phyloP scores from a whole-genome alignment of 2,329 filamentous ascomycete genomes.

The Paramyrothecium sp. region DNA sequence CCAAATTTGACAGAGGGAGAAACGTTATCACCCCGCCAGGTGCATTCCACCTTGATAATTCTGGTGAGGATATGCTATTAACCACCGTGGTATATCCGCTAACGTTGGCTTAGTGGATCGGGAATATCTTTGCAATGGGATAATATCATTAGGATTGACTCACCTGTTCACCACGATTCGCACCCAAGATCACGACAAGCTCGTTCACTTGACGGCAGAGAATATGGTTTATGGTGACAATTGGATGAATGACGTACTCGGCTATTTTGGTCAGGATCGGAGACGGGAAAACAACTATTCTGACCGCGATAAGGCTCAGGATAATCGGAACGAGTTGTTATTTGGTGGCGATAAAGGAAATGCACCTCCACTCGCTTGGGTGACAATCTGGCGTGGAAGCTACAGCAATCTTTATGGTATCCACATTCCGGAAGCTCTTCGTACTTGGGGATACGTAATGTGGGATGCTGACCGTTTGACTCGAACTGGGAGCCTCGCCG shows the following conservation, averaged over 20 bases:
- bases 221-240: neutral
- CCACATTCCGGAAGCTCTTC: constrained; percentile 7
- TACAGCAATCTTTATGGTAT: constrained; percentile 15
- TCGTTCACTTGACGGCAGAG: neutral
- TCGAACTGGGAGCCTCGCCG: neutral
- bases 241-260: neutral
- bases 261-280: neutral
- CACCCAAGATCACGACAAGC: neutral
- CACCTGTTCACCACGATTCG: neutral
- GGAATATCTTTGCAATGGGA: neutral
- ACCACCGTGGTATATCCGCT: neutral
- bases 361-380: constrained; percentile 16
- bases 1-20: neutral
- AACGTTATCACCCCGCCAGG: neutral
- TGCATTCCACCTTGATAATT: neutral
- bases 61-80: neutral
- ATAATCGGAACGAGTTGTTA: neutral
- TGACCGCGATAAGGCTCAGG: neutral
- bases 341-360: neutral
- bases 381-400: constrained; percentile 12
- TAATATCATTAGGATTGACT: neutral
- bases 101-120: neutral
- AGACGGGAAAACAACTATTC: neutral
- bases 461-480: constrained; percentile 14
- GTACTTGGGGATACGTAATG: constrained; percentile 16